Evolutionary conservation across 768 basidiomycete genomes (phyloP), one percentile per base, ranked within the genome.

Genomic region (Pleurotus pulmonarius): DNA sequence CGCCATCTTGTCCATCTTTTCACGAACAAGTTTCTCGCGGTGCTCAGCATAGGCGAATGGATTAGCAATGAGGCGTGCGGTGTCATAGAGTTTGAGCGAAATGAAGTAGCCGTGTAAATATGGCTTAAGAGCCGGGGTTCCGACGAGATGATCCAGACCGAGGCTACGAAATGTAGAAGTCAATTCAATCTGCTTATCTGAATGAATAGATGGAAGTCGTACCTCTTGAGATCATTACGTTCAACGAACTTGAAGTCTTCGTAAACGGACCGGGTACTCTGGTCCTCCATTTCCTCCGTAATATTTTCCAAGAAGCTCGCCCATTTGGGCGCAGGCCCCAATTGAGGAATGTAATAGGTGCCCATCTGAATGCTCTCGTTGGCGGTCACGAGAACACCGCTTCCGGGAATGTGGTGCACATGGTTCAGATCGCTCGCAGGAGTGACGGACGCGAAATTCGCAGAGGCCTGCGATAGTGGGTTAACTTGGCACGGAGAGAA

Each of bases 101-200:
- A 98, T 72, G 76, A 99, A 98, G 83, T 95, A 98, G 43, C 97
- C 97, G 71, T 99, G 97, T 96, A 99, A 98, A 73, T 98, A 99
- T 3, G 97, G 97, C 71, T 96, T 96, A 78, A 98, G 90, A 15
- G 90, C 86, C 18, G 94, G 87, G 4, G 95, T 96, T 49, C 97
- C 97, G 61, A 97, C 75, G 63, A 99, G 91, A 68, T 96, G 93
- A 62, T 94, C 90, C 68, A 99, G 73, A n/a, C 94, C 92, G 59
- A 99, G 85, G 37, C 94, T 96, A 64, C 39, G 56, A 51, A 47
- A 56, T 34, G 49, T 58, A 55, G 59, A 46, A 16, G 45, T 25
- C 6, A 47, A 34, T 3, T 13, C 12, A 12, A 49, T 26, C 11
- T 9, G 25, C 13, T 25, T 15, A 6, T 25, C 26, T n/a, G 15